Base-by-base conservation (phyloP, 352 stramenopile genomes). In the Pilasporangium apinafurcum region DNA sequence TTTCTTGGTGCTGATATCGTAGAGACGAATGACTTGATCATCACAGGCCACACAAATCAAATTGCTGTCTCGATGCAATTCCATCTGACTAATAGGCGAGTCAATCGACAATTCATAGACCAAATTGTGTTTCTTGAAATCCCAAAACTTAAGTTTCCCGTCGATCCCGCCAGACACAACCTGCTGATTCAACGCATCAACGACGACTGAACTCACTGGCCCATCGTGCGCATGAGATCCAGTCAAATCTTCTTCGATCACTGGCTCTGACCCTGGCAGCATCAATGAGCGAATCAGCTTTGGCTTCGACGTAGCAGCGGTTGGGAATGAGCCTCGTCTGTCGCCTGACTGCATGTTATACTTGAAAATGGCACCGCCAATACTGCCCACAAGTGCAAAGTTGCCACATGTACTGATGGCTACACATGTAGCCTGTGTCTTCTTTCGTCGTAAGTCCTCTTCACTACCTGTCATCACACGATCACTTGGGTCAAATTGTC, bases 271-370 rank as follows among this genome's bases (percentile, higher is more conserved):
- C 0, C 80, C 80, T 0, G 80, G 80, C 14, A 89, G 48, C 40
- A 73, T 66, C 8, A 92, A 68, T 38, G 63, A 69, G 8, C 65
- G 67, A 38, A 90, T 86, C 44, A 89, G 56, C 52, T 75, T 71
- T 4, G 62, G 36, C 45, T 75, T 81, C 9, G 75, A 70, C 8
- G 81, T 90, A 25, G 67, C 84, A 1, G 85, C 66, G 25, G 83
- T 83, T 8, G 92, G 92, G 62, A 86, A 98, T 17, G 78, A 91
- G 10, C 94, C 94, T 17, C 94, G 80, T 29, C 78, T 68, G 26
- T 96, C 77, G 17, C 95, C 93, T 25, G 86, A 97, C 64, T 98
- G 94, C 54, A 98, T 83, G 59, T 98, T 98, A 73, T 98, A 98
- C 35, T 92, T 92, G 70, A 92, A 97, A 21, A 98, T 77, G 13